Evolutionary conservation across 139 green algal species (phyloP).

Genomic region (Raphidocelis subcapitata): DNA sequence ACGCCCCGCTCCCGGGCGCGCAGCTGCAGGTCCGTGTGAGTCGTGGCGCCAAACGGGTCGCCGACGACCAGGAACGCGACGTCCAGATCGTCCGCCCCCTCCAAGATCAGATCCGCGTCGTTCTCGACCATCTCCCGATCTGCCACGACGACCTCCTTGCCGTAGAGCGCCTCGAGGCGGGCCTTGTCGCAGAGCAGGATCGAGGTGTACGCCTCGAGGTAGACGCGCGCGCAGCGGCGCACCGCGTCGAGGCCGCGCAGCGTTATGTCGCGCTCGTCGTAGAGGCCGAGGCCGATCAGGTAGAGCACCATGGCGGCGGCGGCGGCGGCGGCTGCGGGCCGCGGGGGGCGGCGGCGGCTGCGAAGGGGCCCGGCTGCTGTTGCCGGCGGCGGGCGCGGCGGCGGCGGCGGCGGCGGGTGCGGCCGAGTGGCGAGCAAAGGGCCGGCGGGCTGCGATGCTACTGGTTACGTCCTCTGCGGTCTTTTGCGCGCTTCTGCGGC

Average conservation of each 20-base stretch:
- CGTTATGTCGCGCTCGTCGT: slow-evolving; percentile 95
- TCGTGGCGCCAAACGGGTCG: slow-evolving; percentile 86
- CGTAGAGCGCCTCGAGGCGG: slow-evolving; percentile 93
- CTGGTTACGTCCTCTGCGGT: too few relatives aligned
- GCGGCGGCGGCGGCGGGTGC: too few relatives aligned
- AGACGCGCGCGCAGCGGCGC: slow-evolving; percentile 66
- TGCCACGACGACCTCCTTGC: slow-evolving; percentile 81
- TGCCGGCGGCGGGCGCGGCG: too few relatives aligned
- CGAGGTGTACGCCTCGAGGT: slow-evolving; percentile 97
- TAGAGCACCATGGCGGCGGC: slow-evolving; percentile 85
- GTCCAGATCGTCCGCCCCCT: slow-evolving; percentile 68
- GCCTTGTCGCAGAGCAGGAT: slow-evolving; percentile 87
- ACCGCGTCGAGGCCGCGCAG: slow-evolving; percentile 90
- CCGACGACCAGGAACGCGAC: slow-evolving; percentile 98
- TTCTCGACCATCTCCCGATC: slow-evolving; percentile 57
- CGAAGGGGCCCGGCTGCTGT: too few relatives aligned
- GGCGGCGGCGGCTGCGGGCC: too few relatives aligned
- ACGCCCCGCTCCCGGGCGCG: slow-evolving; percentile 75
- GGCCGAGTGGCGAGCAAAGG: too few relatives aligned
- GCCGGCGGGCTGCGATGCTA: too few relatives aligned
- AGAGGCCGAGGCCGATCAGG: slow-evolving; percentile 91
- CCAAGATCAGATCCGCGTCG: slow-evolving; percentile 82
- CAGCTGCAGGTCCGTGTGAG: slow-evolving; percentile 82
- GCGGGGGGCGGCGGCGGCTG: too few relatives aligned
- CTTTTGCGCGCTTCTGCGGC: too few relatives aligned